phyloP scores from a whole-genome alignment of 2,329 filamentous ascomycete genomes.

The Colletotrichum sp. region DNA sequence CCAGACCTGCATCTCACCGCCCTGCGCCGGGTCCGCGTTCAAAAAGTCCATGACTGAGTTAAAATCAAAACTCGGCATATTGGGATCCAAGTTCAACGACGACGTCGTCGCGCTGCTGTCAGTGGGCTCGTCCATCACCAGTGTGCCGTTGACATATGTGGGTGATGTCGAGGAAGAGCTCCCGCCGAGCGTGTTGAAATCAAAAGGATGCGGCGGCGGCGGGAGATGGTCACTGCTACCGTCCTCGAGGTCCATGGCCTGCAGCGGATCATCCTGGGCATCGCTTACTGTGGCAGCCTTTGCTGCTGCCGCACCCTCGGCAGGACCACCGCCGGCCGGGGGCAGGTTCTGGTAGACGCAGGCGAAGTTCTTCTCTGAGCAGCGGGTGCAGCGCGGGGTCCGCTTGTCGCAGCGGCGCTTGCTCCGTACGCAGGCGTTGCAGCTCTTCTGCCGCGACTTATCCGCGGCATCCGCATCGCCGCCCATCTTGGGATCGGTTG shows the following conservation, averaged over 20 bases:
- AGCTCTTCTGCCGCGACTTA: conserved; percentile 56
- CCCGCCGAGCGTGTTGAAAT: conserved; percentile 8
- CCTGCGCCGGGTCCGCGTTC: conserved; percentile 7
- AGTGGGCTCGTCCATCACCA: background rate
- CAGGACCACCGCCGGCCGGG: conserved; percentile 1
- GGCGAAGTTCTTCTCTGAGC: conserved; percentile 43
- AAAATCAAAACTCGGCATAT: conserved; percentile 34
- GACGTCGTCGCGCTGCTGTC: conserved; percentile 21
- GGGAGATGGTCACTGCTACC: background rate
- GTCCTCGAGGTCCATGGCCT: conserved; percentile 14
- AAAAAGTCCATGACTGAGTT: conserved; percentile 22
- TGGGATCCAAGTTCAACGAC: conserved; percentile 20
- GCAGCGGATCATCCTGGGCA: background rate
- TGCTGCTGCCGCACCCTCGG: background rate
- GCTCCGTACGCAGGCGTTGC: conserved; percentile 52
- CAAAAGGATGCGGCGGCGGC: background rate
- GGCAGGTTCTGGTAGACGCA: conserved; percentile 47
- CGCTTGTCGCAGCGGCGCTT: conserved; percentile 54
- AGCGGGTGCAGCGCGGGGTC: conserved; percentile 46
- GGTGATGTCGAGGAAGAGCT: background rate
- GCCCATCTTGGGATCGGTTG: background rate
- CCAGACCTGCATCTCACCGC: conserved; percentile 17
- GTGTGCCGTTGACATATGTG: background rate
- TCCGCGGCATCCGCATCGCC: conserved; percentile 24
- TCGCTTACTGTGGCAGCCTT: background rate